These are phyloP conservation scores for Senna siamea DNA, from an alignment of 306 rosid genomes.

Conservation along the genomic window DNA sequence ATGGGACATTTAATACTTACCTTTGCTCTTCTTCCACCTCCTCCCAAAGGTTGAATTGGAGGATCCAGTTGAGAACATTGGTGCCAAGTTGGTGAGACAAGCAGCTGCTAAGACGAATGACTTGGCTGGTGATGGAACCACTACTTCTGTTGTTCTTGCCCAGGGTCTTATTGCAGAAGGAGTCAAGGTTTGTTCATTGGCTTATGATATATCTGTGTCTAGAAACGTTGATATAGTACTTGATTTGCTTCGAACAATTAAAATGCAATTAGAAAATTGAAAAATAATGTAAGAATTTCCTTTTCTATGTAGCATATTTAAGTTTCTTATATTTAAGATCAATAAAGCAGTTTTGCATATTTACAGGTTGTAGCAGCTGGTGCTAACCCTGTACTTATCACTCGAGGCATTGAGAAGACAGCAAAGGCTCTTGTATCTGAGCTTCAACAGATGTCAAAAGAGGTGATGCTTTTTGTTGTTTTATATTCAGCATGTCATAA, in stretches of 20 bases:
- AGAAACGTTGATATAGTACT: neutral
- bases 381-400: slow-evolving; percentile 95
- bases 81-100: slow-evolving; percentile 97
- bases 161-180: slow-evolving; percentile 99
- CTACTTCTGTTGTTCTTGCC: slow-evolving; percentile 97
- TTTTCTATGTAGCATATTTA: neutral
- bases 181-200: slow-evolving; percentile 61
- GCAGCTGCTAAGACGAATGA: slow-evolving; percentile 99
- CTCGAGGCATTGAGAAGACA: slow-evolving; percentile 98
- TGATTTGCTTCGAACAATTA: neutral
- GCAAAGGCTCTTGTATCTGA: slow-evolving; percentile 77
- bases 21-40: neutral
- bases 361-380: slow-evolving; percentile 97
- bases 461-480: slow-evolving; percentile 49
- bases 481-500: neutral
- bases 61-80: slow-evolving; percentile 99
- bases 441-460: slow-evolving; percentile 84
- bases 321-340: neutral
- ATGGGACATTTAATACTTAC: neutral
- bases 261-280: neutral
- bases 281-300: neutral
- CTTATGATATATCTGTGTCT: neutral
- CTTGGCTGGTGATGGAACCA: slow-evolving; percentile 99
- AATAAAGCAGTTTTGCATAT: neutral
- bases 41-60: slow-evolving; percentile 85